A percentile compares a stretch with the other conserved stretches of the same genome.
Evolutionary conservation across 2,329 filamentous ascomycete genomes (phyloP).

Genomic region (Neofusicoccum laricinum): DNA sequence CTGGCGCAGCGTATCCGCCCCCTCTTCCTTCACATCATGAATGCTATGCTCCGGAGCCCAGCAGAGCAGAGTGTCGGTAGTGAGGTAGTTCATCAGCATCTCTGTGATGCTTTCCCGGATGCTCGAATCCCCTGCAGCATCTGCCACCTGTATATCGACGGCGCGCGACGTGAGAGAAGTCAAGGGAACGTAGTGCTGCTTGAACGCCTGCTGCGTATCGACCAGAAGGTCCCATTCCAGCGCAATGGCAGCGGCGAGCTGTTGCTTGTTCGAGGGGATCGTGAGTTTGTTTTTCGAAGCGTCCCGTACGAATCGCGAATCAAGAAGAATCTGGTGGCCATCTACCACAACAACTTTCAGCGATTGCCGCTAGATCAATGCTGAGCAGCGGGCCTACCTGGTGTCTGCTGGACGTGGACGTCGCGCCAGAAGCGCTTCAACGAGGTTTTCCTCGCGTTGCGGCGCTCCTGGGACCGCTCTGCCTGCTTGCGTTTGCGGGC

Average conservation of each 20-base stretch:
- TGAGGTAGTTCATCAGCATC: slow-evolving; percentile 78
- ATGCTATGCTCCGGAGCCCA: slow-evolving; percentile 65
- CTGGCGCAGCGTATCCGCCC: slow-evolving; percentile 62
- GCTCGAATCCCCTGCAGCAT: slow-evolving; percentile 49
- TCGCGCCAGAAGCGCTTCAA: slow-evolving; percentile 82
- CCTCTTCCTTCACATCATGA: slow-evolving; percentile 47
- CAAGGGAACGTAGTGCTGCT: slow-evolving; percentile 83
- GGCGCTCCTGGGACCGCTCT: slow-evolving; percentile 46
- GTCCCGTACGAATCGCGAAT: slow-evolving; percentile 74
- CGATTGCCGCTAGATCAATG: background rate
- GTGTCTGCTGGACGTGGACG: slow-evolving; percentile 61
- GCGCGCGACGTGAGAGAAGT: slow-evolving; percentile 83
- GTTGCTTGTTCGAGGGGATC: slow-evolving; percentile 70
- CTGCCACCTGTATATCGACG: slow-evolving; percentile 72
- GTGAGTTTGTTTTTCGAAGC: slow-evolving; percentile 69
- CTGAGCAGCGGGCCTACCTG: slow-evolving; percentile 48
- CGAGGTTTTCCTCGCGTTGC: slow-evolving; percentile 41
- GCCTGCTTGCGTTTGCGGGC: slow-evolving; percentile 51
- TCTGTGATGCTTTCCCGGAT: slow-evolving; percentile 63
- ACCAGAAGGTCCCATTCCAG: slow-evolving; percentile 89
- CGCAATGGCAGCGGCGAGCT: slow-evolving; percentile 81
- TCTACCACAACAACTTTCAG: slow-evolving; percentile 29
- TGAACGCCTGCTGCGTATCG: slow-evolving; percentile 78
- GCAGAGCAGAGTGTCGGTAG: slow-evolving; percentile 90
- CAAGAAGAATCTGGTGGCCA: slow-evolving; percentile 68